Evolutionary conservation across 1,284 basidiomycete species (phyloP), one percentile per base, ranked within the genome.

Genomic region (Ganoderma leucocontextum): DNA sequence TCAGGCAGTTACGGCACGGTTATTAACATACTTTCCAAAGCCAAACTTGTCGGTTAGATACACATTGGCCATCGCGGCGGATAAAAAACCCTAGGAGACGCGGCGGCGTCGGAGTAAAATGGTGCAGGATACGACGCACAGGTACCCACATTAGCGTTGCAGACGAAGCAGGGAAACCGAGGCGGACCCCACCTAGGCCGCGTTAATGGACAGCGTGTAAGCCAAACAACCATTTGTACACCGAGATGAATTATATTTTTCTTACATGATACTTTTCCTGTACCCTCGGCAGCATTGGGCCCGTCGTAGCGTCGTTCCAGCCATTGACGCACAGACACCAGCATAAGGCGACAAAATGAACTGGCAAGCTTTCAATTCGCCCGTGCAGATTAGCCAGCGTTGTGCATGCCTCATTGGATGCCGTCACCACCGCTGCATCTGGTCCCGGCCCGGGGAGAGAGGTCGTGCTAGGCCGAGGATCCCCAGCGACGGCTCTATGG

Each of bases 301-400:
- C 87, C 13, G 82, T 82, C 2, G 85, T 81, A 25, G 85, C 87
- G 74, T 89, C 87, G 69, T 88, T 89, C 87, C 87, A 89, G 19
- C 88, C 87, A 36, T 82, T 81, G 5, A 86, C 74, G 73, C 85
- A 85, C 62, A 83, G 73, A n/a, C 70, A 70, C 66, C 72, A 80
- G 68, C 80, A 82, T 29, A 82, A 65, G 12, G 80, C 76, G 22
- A 75, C 69, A 65, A 82, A 80, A 60, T 82, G 80, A 7, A 77
- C 29, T n/a, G n/a, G n/a, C 78, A 68, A 70, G 29, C 71, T 70
- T 60, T 70, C n/a, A n/a, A n/a, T 71, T 15, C 42, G 60, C 15
- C 25, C 29, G 3, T 49, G 33, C 5, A 33, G 12, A 47, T 25
- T 25, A 41, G 44, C 7, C 9, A 19, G 2, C 13, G 15, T 2